Conservation (phyloP, 164 flowering plant genomes). For the Pachysandra terminalis region DNA sequence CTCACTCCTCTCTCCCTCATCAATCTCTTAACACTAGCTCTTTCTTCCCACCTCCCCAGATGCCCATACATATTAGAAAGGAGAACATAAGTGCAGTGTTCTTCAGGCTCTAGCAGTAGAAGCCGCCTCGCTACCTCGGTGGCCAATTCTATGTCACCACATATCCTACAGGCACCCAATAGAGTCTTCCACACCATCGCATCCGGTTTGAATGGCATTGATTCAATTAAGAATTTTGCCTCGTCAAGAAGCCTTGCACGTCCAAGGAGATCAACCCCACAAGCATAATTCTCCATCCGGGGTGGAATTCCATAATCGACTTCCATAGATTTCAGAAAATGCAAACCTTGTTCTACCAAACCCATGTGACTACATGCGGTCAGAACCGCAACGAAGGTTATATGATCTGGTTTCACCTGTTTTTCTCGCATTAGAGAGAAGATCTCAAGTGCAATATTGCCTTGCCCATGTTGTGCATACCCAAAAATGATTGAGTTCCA, state of each 20-base stretch:
- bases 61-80: constrained; percentile 66
- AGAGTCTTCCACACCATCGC: constrained; percentile 76
- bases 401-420: constrained; percentile 63
- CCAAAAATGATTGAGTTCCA: constrained; percentile 86
- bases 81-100: constrained; percentile 82
- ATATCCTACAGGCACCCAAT: constrained; percentile 70
- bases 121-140: constrained; percentile 45
- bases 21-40: constrained; percentile 56
- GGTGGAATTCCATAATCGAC: constrained; percentile 53
- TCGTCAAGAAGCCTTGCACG: constrained; percentile 62
- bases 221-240: constrained; percentile 55
- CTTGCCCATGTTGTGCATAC: constrained; percentile 87
- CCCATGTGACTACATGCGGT: constrained; percentile 91
- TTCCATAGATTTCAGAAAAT: constrained; percentile 56
- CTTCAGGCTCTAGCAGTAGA: constrained; percentile 62
- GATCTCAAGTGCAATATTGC: constrained; percentile 54
- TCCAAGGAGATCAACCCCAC: constrained; percentile 76
- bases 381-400: constrained; percentile 77
- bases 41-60: constrained; percentile 66
- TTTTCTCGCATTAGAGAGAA: constrained; percentile 54
- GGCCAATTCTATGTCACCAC: constrained; percentile 68
- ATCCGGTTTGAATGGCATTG: constrained; percentile 79
- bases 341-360: constrained; percentile 54
- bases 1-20: constrained; percentile 77
- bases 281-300: constrained; percentile 85